Evolutionary conservation across 805 yeast species (phyloP).

Genomic region (Saccharomycopsis malanga): DNA sequence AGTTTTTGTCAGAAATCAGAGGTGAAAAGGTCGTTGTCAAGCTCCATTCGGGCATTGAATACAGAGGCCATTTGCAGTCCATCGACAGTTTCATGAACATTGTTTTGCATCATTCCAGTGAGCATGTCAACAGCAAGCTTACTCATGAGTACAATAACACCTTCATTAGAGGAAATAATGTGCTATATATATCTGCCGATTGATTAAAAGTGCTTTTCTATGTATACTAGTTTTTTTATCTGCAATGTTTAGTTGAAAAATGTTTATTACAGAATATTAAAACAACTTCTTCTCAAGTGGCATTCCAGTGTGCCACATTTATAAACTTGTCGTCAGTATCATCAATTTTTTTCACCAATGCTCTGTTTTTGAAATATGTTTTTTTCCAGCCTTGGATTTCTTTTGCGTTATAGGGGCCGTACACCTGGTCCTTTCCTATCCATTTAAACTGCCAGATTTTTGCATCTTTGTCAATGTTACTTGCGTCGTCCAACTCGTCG

Average conservation of each 20-base stretch:
- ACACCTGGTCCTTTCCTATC: conserved; percentile 34
- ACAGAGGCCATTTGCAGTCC: conserved; percentile 68
- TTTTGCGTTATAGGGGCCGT: conserved; percentile 44
- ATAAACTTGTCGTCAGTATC: conserved; percentile 9
- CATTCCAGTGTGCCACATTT: background rate
- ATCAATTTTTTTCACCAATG: conserved; percentile 31
- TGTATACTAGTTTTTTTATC: background rate
- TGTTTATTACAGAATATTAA: too few relatives aligned
- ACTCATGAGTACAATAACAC: conserved; percentile 65
- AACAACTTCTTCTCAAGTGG: too few relatives aligned
- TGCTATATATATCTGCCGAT: conserved; percentile 6
- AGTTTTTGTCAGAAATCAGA: conserved; percentile 69
- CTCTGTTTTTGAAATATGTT: conserved; percentile 41
- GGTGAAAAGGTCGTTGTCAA: conserved; percentile 79
- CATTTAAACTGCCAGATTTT: conserved; percentile 45
- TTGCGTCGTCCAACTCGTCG: conserved; percentile 14
- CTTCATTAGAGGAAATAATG: conserved; percentile 76
- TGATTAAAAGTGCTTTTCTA: background rate
- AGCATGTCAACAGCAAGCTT: conserved; percentile 43
- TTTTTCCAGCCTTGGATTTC: conserved; percentile 46
- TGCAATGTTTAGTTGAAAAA: too few relatives aligned
- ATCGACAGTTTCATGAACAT: conserved; percentile 97
- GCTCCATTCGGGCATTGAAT: conserved; percentile 80
- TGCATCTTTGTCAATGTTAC: conserved; percentile 8
- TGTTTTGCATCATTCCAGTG: conserved; percentile 64